phyloP scores from a whole-genome alignment of 345 rosid species.

The Citrus glauca region DNA sequence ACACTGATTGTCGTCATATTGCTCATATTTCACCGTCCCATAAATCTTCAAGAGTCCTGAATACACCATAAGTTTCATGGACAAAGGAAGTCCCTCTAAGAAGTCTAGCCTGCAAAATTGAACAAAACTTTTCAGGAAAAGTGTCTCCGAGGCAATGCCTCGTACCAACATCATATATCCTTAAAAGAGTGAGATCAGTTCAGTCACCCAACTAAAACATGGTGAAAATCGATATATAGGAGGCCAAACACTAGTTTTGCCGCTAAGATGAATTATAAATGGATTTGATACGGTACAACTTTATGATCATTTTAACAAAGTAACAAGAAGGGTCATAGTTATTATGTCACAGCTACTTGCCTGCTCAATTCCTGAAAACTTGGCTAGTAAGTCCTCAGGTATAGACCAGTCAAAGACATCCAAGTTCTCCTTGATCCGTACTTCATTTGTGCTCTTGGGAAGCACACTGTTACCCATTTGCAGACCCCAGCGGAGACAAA shows the following conservation, averaged over 20 bases:
- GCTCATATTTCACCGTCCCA: neutral
- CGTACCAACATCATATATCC: neutral
- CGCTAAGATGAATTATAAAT: no score
- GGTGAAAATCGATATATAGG: no score
- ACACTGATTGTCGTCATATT: no score
- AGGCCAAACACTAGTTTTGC: neutral
- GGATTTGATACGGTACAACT: neutral
- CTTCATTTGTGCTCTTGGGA: conserved; percentile 51
- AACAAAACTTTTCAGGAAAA: conserved; percentile 28
- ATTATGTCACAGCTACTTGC: conserved; percentile 24
- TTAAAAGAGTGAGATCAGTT: neutral
- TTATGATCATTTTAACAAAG: neutral
- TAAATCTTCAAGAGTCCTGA: neutral
- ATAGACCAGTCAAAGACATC: conserved; percentile 46
- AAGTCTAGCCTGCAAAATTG: conserved; percentile 42
- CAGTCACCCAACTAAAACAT: conserved; percentile 11
- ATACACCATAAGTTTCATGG: no score
- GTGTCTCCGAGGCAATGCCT: neutral
- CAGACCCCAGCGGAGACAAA: conserved; percentile 66
- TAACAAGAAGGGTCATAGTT: neutral
- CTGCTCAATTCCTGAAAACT: conserved; percentile 52
- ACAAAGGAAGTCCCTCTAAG: no score
- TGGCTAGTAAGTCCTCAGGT: conserved; percentile 34
- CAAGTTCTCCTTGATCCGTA: conserved; percentile 39
- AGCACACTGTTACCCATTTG: conserved; percentile 58